These are phyloP conservation scores for Linum tenue DNA, from an alignment of 345 rosid genomes.

Conservation along the genomic window DNA sequence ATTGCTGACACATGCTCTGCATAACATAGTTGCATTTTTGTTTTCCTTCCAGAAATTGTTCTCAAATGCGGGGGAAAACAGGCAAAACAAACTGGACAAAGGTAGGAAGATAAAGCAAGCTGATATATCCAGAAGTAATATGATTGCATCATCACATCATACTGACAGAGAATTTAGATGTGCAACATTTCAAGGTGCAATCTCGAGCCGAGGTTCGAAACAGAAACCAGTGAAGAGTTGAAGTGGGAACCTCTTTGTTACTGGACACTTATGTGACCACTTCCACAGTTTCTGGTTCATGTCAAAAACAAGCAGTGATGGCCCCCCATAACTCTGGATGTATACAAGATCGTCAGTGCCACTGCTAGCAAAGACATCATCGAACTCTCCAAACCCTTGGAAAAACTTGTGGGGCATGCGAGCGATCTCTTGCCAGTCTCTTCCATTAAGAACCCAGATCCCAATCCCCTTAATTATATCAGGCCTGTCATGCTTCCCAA, in stretches of 20 bases:
- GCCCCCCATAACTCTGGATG: slow-evolving; percentile 88
- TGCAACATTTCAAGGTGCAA: slow-evolving; percentile 34
- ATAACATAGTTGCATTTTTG: too few relatives aligned
- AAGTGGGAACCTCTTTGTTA: slow-evolving; percentile 79
- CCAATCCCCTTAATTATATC: slow-evolving; percentile 92
- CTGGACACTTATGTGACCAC: slow-evolving; percentile 88
- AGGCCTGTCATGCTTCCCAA: slow-evolving; percentile 72
- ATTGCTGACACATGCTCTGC: too few relatives aligned
- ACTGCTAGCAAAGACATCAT: slow-evolving; percentile 90
- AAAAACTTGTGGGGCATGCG: slow-evolving; percentile 84
- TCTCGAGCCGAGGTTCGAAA: slow-evolving; percentile 87
- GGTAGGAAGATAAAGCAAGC: too few relatives aligned
- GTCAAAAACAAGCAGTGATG: slow-evolving; percentile 64
- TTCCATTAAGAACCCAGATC: slow-evolving; percentile 68
- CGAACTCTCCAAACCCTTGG: slow-evolving; percentile 91
- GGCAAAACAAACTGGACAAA: too few relatives aligned
- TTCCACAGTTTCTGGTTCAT: slow-evolving; percentile 64
- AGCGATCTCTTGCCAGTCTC: slow-evolving; percentile 61
- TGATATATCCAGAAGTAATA: too few relatives aligned
- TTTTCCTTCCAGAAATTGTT: too few relatives aligned
- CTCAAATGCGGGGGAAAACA: too few relatives aligned
- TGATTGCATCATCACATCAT: too few relatives aligned
- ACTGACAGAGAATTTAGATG: too few relatives aligned
- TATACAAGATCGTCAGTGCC: slow-evolving; percentile 69
- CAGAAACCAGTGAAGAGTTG: slow-evolving; percentile 92